Conservation (phyloP, 345 rosid species). For the Pseudoturritis turrita region DNA sequence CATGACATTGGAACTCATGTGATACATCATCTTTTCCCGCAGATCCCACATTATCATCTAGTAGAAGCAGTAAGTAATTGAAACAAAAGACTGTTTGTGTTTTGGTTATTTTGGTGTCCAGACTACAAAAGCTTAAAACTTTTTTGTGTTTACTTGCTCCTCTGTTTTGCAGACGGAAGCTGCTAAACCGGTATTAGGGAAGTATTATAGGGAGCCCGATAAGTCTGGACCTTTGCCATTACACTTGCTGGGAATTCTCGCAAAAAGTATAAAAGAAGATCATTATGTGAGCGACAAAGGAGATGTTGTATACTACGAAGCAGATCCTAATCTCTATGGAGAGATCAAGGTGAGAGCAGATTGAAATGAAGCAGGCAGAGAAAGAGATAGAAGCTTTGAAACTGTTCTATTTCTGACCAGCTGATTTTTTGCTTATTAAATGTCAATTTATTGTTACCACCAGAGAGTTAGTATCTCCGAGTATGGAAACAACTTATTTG, state of each 20-base stretch:
- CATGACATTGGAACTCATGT: conserved; percentile 97
- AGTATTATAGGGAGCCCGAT: conserved; percentile 74
- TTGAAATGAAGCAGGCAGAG: conserved; percentile 28
- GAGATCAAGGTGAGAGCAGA: conserved; percentile 21
- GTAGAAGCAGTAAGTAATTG: conserved; percentile 67
- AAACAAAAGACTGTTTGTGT: background rate
- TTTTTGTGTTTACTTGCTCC: background rate
- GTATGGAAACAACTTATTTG: conserved; percentile 11
- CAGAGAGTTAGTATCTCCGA: conserved; percentile 20
- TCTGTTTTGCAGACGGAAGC: conserved; percentile 62
- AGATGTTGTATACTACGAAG: conserved; percentile 65
- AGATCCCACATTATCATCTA: conserved; percentile 91
- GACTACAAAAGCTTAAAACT: background rate
- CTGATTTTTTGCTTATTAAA: conserved; percentile 12
- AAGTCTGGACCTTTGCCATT: conserved; percentile 71
- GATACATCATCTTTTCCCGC: conserved; percentile 91
- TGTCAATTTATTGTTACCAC: conserved; percentile 10
- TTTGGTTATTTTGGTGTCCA: background rate
- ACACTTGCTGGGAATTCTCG: conserved; percentile 44
- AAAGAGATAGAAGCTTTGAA: conserved; percentile 9
- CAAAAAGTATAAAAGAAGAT: conserved; percentile 60
- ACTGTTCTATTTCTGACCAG: conserved; percentile 1
- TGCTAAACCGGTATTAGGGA: conserved; percentile 75
- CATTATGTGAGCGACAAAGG: conserved; percentile 75
- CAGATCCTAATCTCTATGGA: conserved; percentile 43